Percentiles rank a stretch among this genome's conserved stretches.
These are phyloP conservation scores for Cercospora beticola DNA, from an alignment of 2,329 filamentous ascomycete species.

Conservation along the genomic window DNA sequence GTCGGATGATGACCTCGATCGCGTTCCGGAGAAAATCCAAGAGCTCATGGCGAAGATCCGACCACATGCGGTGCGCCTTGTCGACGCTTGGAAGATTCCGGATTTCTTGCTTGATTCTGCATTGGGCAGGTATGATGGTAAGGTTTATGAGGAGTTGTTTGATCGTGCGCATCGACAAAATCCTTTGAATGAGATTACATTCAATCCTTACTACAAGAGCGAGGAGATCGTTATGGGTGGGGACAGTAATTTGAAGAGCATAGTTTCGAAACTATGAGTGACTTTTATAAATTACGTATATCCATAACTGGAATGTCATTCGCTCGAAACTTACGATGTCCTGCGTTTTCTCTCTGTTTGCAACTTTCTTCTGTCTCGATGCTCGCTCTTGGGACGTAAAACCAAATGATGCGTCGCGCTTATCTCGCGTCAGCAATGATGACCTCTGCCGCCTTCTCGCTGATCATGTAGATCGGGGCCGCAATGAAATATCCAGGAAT, in stretches of 20 bases:
- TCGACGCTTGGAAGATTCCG: slow-evolving; percentile 55
- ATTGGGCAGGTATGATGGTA: slow-evolving; percentile 53
- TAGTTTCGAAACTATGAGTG: slow-evolving; percentile 35
- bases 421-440: slow-evolving; percentile 40
- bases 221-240: slow-evolving; percentile 52
- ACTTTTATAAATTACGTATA: background rate
- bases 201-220: slow-evolving; percentile 51
- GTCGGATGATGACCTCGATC: slow-evolving; percentile 43
- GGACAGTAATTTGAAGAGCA: slow-evolving; percentile 33
- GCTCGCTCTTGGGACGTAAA: background rate
- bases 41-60: slow-evolving; percentile 50
- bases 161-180: slow-evolving; percentile 53
- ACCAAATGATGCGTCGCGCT: too few relatives aligned
- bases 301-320: background rate
- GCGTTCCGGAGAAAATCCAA: slow-evolving; percentile 44
- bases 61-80: slow-evolving; percentile 53
- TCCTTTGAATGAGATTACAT: slow-evolving; percentile 52
- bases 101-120: slow-evolving; percentile 55
- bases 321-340: background rate
- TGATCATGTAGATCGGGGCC: slow-evolving; percentile 55
- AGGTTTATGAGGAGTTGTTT: slow-evolving; percentile 56
- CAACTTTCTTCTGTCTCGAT: background rate
- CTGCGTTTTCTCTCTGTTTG: background rate
- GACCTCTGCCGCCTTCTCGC: slow-evolving; percentile 61
- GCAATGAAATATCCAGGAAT: slow-evolving; percentile 57